Evolutionary conservation across 768 basidiomycete genomes (phyloP), one percentile per base, ranked within the genome.

Genomic region (Russula olivacea): DNA sequence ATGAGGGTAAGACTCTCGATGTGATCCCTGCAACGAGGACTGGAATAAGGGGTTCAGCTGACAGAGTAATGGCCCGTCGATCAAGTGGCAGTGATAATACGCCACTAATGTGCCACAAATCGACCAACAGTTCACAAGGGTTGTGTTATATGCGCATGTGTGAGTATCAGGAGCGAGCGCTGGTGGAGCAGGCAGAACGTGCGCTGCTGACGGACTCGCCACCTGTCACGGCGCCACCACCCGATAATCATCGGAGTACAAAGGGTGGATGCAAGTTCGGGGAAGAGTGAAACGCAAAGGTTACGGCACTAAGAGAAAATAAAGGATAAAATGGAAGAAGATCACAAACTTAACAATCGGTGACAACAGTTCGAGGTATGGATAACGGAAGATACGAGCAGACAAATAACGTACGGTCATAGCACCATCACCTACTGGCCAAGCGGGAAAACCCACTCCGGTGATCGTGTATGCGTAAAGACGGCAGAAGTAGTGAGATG

Each of bases 241-340:
- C 25, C 58, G 57, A 64, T 64, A 50, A 21, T 34, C 58, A 59
- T 59, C 48, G 48, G n/a, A 59, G 28, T 48, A 55, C 47, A 55
- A 48, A 19, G 21, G 49, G 25, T 55, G 19, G 32, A 50, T 34
- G 51, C 32, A 45, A 38, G 32, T 28, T 53, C 47, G 53, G 14
- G 32, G 23, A 25, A 40, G 28, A 25, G 14, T 55, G 25, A 30
- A 21, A 48, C 25, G 53, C 38, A 50, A 50, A 56, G 21, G 28
- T 47, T 10, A 50, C 25, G 28, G 38, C 25, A 21, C 17, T 14
- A 19, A 15, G n/a, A 45, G 12, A 30, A 11, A 40, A 49, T 10
- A 14, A 38, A 25, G 15, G 19, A 53, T 47, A 52, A 53, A 41
- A 28, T 38, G 32, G 32, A 19, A 21, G 52, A 21, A 58, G 19